These are phyloP conservation scores for Dactylellina haptotyla DNA, from an alignment of 2,329 filamentous ascomycete genomes.

Conservation along the genomic window DNA sequence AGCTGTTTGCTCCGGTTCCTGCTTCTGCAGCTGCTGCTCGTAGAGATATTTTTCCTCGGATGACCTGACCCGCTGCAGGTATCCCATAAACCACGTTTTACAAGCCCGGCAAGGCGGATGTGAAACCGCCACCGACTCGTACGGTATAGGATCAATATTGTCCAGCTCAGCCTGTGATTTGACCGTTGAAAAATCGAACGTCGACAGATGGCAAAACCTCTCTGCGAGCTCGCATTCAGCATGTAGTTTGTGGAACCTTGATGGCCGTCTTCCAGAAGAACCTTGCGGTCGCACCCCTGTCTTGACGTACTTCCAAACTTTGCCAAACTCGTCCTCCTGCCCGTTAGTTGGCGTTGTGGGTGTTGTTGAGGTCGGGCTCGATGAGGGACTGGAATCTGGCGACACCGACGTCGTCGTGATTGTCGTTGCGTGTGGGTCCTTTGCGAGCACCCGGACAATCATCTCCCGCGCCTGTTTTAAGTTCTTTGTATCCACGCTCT, in stretches of 20 bases:
- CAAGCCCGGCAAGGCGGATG: conserved; percentile 28
- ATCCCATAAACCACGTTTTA: conserved; percentile 41
- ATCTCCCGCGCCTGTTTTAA: conserved; percentile 25
- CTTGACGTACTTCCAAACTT: conserved; percentile 31
- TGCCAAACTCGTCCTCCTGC: conserved; percentile 17
- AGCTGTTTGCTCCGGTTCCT: conserved; percentile 1
- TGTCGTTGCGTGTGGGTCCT: conserved; percentile 4
- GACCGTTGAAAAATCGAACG: conserved; percentile 14
- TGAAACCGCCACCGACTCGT: conserved; percentile 29
- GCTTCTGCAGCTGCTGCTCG: not conserved
- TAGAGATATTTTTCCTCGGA: conserved; percentile 18
- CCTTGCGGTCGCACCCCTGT: not conserved
- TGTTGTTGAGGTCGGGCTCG: not conserved
- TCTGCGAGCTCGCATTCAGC: conserved; percentile 38
- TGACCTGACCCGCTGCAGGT: conserved; percentile 28
- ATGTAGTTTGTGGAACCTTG: conserved; percentile 19
- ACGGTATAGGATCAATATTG: conserved; percentile 15
- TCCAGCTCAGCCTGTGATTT: conserved; percentile 24
- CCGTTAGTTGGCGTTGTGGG: not conserved
- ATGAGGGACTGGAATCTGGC: not conserved
- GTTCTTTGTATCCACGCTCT: conserved; percentile 9
- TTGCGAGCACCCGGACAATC: conserved; percentile 23
- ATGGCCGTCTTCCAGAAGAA: not conserved
- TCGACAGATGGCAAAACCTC: conserved; percentile 27
- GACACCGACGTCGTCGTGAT: conserved; percentile 5